phyloP scores from a whole-genome alignment of 768 basidiomycete species.

The Galerina sulciceps region DNA sequence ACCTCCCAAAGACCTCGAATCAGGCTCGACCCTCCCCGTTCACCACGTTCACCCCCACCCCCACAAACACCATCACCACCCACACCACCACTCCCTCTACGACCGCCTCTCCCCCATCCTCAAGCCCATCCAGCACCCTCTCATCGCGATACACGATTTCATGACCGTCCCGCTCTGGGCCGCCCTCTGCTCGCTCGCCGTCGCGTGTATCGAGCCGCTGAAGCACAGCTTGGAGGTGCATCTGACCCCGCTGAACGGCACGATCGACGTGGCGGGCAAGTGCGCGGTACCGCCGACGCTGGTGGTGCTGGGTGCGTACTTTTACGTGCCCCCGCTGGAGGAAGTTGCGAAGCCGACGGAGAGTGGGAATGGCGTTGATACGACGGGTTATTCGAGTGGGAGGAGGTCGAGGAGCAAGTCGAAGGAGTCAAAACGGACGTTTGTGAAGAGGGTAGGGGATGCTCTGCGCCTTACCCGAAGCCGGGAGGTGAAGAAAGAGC shows the following conservation, averaged over 20 bases:
- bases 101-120: background rate
- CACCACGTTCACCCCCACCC: background rate
- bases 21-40: background rate
- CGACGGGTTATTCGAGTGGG: too few relatives aligned
- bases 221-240: conserved; percentile 72
- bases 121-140: background rate
- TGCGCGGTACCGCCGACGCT: conserved; percentile 89
- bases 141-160: background rate
- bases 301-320: conserved; percentile 92
- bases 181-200: background rate
- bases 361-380: background rate
- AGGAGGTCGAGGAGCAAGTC: background rate
- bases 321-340: conserved; percentile 48
- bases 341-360: background rate
- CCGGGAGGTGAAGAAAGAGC: conserved; percentile 54
- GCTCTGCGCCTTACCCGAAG: background rate
- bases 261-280: conserved; percentile 67
- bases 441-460: too few relatives aligned
- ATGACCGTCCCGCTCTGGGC: conserved; percentile 7
- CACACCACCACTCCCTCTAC: background rate
- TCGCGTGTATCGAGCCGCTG: conserved; percentile 39
- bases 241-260: conserved; percentile 68
- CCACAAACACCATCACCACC: background rate
- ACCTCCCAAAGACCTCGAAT: background rate
- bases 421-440: background rate